Evolutionary conservation across 345 rosid species (phyloP), one percentile per base, ranked within the genome.

Genomic region (Citrus inodora): DNA sequence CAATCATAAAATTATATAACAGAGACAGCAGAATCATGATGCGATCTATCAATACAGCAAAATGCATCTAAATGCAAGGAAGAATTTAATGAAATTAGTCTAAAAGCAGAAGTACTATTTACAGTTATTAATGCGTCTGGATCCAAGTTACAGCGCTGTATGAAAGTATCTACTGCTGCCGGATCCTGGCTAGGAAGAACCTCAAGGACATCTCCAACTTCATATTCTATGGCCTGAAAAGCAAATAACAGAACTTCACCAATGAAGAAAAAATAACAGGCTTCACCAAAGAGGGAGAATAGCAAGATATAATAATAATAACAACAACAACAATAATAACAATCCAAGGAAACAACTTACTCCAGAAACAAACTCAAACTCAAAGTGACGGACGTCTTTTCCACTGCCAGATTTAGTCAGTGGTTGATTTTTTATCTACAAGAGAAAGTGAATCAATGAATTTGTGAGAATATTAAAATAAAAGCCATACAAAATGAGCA

Each of bases 351-450:
- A 81, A 80, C 59, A 76, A 85, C 95, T 89, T 83, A 94, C 99
- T 10, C 85, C 51, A 67, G 95, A 88, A 84, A 81, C 83, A 86
- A 85, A 94, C 42, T 96, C 94, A 82, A 96, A 92, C 82, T 94
- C 99, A 51, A 96, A 91, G 85, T 92, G 98, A 55, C 87, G 94
- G 74, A 96, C 98, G 86, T 92, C 98, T 85, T 90, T 96, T 78
- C 89, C 91, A 71, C 86, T 77, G 70, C 84, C 91, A 72, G 62
- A 81, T 73, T 83, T 89, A 71, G 94, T 86, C 91, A 94, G 84
- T 33, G 80, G 84, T 71, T 85, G 82, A 78, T 90, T 96, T 78
- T 84, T 89, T 40, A 85, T 82, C 99, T 92, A 58, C 76, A 86
- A 28, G 67, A 72, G 72, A 48, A 73, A 58, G 16, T 48, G 58